Evolutionary conservation across 2,329 filamentous ascomycete species (phyloP), one percentile per base, ranked within the genome.

Genomic region (Sarocladium brachiariae): DNA sequence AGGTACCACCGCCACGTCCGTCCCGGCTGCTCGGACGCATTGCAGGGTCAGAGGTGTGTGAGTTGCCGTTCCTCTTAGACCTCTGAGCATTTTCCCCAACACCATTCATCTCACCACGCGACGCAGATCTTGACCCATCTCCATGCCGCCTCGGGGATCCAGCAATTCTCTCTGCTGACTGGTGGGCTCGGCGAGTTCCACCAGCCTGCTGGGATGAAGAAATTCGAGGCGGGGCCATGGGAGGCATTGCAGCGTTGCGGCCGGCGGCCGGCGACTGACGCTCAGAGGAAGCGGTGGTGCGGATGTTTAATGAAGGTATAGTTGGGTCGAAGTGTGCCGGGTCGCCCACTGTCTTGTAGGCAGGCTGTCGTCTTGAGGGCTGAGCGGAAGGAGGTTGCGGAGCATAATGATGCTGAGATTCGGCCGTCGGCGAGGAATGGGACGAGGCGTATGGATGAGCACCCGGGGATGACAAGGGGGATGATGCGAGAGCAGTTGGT

Each of bases 201-300:
- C 71, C 63, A 57, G 62, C 58, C 55, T 70, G 68, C 54, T 70
- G 67, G 56, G 82, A 86, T 38, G 89, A 93, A 13, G 90, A 95
- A 7, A 87, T 91, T 61, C 90, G 81, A 31, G 88, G 87, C 45
- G 87, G 90, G 51, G 86, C 84, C 58, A 88, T 77, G 21, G 87
- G 85, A 50, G 86, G 81, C 71, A 77, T 81, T 67, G 74, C 79
- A 68, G 70, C 78, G 70, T 74, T 72, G 61, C 75, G 73, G 60
- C 77, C 76, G 54, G 74, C 70, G 51, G 71, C 61, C 18, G 72
- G 59, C 24, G 70, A 65, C 34, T 71, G 38, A 14, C 19, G 50
- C 10, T 48, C 35, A 18, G 27, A 34, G 39, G 31, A 25, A 14
- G 24, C 25, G 3, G 49, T 37, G 6, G 41, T 25, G 14, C 49